Evolutionary conservation across 768 basidiomycete genomes (phyloP), one percentile per base, ranked within the genome.

Genomic region (Tephrocybe sp.): DNA sequence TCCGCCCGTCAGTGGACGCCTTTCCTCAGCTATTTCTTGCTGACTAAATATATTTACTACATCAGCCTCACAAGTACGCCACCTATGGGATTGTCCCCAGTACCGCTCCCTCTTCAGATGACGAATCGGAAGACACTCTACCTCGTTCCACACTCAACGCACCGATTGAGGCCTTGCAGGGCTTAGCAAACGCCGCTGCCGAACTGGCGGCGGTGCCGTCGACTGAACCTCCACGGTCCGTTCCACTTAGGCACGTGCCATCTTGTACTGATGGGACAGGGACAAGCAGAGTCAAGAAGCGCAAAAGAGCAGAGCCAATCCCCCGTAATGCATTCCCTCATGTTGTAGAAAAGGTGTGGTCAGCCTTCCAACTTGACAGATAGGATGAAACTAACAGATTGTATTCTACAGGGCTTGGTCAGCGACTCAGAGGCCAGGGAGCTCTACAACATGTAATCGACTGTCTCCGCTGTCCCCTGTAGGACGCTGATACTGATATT

Each of bases 101-200:
- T 67, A 84, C 90, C 4, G 79, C 88, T 11, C 82, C 88, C 6
- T 92, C 91, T 0, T 92, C 90, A 35, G 92, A 94, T 53, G 93
- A 93, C 62, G 92, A 94, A 67, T 91, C 89, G 0, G 92, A 95
- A 61, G 92, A 94, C 44, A 87, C 92, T 0, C 73, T 95, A 11
- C 89, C 92, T 13, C 80, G 92, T 27, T 79, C 87, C 31, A 82
- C 89, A 26, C 73, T 97, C 54, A 92, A 89, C 54, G 92, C 94
- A 1, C 95, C 95, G 1, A 95, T 96, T 47, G 92, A 97, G 63
- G 95, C 95, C 11, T 73, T 98, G 28, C 92, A 97, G 64, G 92
- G 92, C 2, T 75, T 97, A 44, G 95, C 95, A 24, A 94, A 97
- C 64, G 95, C 94, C 1, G 95, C 95, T 5, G 94, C 92, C 22